Evolutionary conservation across 805 yeast genomes (phyloP).

Genomic region (Wickerhamomyces xylosicus): DNA sequence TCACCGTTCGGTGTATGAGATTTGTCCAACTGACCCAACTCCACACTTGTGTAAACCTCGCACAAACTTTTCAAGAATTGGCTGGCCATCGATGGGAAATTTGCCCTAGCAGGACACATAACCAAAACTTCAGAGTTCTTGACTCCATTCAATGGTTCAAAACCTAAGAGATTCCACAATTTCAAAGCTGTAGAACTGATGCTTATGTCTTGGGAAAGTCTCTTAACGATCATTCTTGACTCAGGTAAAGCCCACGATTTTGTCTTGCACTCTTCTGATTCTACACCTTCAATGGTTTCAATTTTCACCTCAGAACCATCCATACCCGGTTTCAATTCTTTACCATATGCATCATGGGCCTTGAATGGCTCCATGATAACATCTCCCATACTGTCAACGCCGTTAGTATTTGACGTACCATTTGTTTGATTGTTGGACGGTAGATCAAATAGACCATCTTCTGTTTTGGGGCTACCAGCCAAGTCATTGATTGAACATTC

Average conservation of each 20-base stretch:
- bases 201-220: conserved; percentile 29
- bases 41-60: too few relatives aligned
- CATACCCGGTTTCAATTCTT: too few relatives aligned
- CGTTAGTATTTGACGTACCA: background rate
- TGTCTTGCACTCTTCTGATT: too few relatives aligned
- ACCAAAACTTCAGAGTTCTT: conserved; percentile 45
- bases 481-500: conserved; percentile 11
- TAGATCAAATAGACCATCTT: too few relatives aligned
- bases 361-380: background rate
- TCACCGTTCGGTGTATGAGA: too few relatives aligned
- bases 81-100: too few relatives aligned
- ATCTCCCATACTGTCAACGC: background rate
- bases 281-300: background rate
- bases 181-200: conserved; percentile 37
- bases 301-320: background rate
- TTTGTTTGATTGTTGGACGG: background rate
- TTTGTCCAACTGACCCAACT: too few relatives aligned
- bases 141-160: conserved; percentile 39
- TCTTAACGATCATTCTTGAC: conserved; percentile 24
- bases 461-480: conserved; percentile 5
- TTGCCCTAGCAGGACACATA: conserved; percentile 29
- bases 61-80: too few relatives aligned
- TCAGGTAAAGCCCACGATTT: conserved; percentile 21
- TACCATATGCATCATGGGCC: too few relatives aligned
- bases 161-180: conserved; percentile 48